Evolutionary conservation across 352 stramenopile genomes (phyloP).

Genomic region (Elongisporangium anandrum): DNA sequence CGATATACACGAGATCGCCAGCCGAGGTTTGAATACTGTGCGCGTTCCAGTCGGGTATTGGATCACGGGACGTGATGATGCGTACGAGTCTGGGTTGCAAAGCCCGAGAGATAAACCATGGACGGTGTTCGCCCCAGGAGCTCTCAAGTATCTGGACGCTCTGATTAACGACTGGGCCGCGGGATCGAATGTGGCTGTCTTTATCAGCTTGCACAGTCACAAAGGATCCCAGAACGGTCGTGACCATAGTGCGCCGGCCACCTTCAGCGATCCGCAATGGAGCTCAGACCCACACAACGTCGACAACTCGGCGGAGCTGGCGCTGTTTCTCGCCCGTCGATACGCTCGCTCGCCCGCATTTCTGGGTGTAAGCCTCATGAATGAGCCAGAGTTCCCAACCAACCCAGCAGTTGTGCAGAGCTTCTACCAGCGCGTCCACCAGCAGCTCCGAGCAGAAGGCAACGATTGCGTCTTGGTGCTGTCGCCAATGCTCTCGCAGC

Average conservation of each 20-base stretch:
- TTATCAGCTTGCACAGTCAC: conserved; percentile 43
- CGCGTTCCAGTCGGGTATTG: conserved; percentile 58
- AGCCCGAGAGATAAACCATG: conserved; percentile 25
- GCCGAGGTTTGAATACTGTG: conserved; percentile 52
- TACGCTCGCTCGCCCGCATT: conserved; percentile 68
- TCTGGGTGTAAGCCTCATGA: conserved; percentile 65
- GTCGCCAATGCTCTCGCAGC: conserved; percentile 23
- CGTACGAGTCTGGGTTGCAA: conserved; percentile 1
- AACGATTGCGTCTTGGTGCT: conserved; percentile 59
- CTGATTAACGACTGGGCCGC: conserved; percentile 42
- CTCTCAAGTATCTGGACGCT: conserved; percentile 37
- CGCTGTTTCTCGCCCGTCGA: conserved; percentile 46
- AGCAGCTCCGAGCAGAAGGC: conserved; percentile 36
- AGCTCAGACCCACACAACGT: conserved; percentile 62
- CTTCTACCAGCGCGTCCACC: conserved; percentile 76
- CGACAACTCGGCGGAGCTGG: conserved; percentile 42
- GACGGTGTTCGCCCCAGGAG: conserved; percentile 27
- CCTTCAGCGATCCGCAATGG: conserved; percentile 41
- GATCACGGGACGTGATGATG: conserved; percentile 41
- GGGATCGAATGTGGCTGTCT: conserved; percentile 47
- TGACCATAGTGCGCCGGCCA: conserved; percentile 31
- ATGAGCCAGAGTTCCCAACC: conserved; percentile 54
- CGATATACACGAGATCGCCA: conserved; percentile 25
- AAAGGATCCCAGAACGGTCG: conserved; percentile 57
- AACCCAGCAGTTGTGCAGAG: conserved; percentile 46